Evolutionary conservation across 192 early-diverging fungal genomes (phyloP).

Genomic region (Jimgerdemannia flammicorona): DNA sequence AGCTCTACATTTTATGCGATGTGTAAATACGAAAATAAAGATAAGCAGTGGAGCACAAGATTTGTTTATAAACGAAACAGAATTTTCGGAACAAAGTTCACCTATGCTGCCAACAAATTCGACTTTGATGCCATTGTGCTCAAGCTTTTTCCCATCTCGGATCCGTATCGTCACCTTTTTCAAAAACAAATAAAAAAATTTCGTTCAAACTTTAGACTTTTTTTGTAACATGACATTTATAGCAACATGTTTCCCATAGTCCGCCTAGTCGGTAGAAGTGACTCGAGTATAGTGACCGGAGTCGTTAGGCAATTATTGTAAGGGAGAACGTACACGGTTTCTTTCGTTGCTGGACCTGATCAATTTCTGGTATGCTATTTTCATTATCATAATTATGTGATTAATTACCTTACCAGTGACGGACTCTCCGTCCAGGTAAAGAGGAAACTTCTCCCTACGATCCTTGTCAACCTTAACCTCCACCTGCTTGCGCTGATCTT

Average conservation of each 20-base stretch:
- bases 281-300: no score
- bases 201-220: no score
- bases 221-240: background rate
- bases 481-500: slow-evolving; percentile 87
- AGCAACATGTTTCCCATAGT: background rate
- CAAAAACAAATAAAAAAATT: background rate
- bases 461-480: slow-evolving; percentile 95
- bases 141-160: slow-evolving; percentile 88
- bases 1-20: slow-evolving; percentile 56
- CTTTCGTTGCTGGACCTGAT: background rate
- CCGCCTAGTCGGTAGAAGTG: background rate
- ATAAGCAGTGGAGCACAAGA: slow-evolving; percentile 1
- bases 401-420: slow-evolving; percentile 86
- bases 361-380: no score
- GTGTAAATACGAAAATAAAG: background rate
- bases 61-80: background rate
- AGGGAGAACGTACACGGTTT: background rate
- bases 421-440: slow-evolving; percentile 96
- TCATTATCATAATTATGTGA: no score
- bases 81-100: slow-evolving; percentile 24
- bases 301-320: background rate
- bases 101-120: slow-evolving; percentile 98
- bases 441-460: slow-evolving; percentile 84
- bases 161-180: slow-evolving; percentile 68
- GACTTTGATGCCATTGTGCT: slow-evolving; percentile 98